Evolutionary conservation across 2,329 filamentous ascomycete genomes (phyloP).

Genomic region (Xylaria digitata): DNA sequence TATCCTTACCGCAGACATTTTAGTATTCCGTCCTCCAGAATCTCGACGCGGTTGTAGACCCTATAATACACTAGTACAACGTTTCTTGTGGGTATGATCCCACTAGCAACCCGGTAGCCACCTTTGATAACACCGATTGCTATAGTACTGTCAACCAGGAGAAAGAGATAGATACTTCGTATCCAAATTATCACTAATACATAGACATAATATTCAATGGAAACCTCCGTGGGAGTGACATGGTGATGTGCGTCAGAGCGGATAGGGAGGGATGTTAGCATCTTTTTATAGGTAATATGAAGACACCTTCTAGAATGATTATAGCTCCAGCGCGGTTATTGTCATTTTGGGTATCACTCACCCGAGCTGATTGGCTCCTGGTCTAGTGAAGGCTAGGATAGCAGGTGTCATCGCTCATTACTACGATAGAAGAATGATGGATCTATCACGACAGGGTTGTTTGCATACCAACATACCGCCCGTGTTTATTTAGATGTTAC

Average conservation of each 20-base stretch:
- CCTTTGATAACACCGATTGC: background rate
- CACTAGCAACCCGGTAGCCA: background rate
- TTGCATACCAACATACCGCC: conserved; percentile 11
- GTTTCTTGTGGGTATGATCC: no score
- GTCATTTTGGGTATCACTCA: conserved; percentile 24
- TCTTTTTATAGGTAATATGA: conserved; percentile 22
- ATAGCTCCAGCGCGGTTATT: conserved; percentile 26
- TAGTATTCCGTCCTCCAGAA: background rate
- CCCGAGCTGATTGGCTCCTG: conserved; percentile 21
- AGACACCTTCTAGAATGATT: conserved; percentile 35
- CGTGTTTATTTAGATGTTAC: conserved; percentile 18
- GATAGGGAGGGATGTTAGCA: background rate
- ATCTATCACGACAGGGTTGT: conserved; percentile 28
- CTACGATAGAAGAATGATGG: conserved; percentile 23
- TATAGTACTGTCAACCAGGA: background rate
- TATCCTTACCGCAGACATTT: conserved; percentile 19
- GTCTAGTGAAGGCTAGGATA: conserved; percentile 25
- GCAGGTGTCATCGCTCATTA: conserved; percentile 34
- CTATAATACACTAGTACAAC: conserved; percentile 3
- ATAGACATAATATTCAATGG: background rate
- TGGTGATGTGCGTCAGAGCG: conserved; percentile 19
- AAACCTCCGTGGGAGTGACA: conserved; percentile 13
- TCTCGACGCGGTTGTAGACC: conserved; percentile 3
- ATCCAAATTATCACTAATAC: conserved; percentile 4
- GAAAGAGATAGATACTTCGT: conserved; percentile 1